These are phyloP conservation scores for Drechslera avenae DNA, from an alignment of 2,329 filamentous ascomycete species.

Conservation along the genomic window DNA sequence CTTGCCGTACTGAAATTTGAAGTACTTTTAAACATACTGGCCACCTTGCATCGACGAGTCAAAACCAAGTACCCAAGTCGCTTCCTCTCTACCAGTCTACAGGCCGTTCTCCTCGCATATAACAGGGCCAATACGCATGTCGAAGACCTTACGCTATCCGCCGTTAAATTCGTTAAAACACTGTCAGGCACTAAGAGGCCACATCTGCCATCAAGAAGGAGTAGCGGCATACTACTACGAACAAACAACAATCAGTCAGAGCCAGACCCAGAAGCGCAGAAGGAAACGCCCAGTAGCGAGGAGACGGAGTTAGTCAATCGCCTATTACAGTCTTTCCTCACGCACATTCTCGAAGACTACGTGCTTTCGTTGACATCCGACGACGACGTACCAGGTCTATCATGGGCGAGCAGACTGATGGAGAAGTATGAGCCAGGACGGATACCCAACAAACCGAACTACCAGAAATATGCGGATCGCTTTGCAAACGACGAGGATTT, in stretches of 20 bases:
- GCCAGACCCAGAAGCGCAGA: constrained; percentile 63
- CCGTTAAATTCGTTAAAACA: constrained; percentile 72
- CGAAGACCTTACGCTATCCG: constrained; percentile 70
- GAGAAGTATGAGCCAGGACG: constrained; percentile 71
- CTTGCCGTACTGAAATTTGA: constrained; percentile 65
- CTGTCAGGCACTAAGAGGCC: constrained; percentile 71
- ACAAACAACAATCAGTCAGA: constrained; percentile 44
- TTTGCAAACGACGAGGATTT: constrained; percentile 69
- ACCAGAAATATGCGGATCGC: constrained; percentile 64
- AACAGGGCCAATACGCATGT: constrained; percentile 59
- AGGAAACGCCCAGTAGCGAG: constrained; percentile 51
- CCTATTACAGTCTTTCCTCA: constrained; percentile 77
- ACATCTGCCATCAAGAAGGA: constrained; percentile 63
- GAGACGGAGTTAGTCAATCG: constrained; percentile 67
- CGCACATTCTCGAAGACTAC: constrained; percentile 76
- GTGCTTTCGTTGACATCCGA: constrained; percentile 58
- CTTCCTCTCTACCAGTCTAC: constrained; percentile 77
- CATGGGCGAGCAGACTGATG: constrained; percentile 63
- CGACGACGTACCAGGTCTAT: constrained; percentile 56
- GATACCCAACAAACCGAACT: constrained; percentile 61
- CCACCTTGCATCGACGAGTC: constrained; percentile 74
- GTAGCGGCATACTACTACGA: constrained; percentile 54
- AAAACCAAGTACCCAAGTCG: constrained; percentile 78
- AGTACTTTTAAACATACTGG: constrained; percentile 71
- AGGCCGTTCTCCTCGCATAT: constrained; percentile 72